Base-by-base conservation (phyloP, 1,284 basidiomycete species). In the Microbotryomycetes sp. region DNA sequence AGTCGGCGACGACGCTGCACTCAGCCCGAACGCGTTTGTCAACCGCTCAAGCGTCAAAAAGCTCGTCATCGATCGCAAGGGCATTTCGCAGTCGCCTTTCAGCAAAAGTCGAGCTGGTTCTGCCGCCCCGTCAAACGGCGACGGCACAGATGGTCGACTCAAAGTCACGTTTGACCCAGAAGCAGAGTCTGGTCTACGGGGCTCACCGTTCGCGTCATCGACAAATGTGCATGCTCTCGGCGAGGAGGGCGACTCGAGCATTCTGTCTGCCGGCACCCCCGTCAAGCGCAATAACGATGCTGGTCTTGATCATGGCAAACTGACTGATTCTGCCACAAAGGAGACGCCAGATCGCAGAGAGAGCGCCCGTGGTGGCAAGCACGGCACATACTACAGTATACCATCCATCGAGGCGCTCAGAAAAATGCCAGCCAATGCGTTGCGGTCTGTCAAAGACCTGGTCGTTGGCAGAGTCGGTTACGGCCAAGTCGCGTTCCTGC, bases 21-120 rank as follows among this genome's bases (percentile, higher is more conserved):
- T 79, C 9, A 76, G 75, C 18, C 78, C 80, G 21, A 79, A 81
- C 66, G 87, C 78, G 76, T 91, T 73, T 78, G 85, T 71, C 80
- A 87, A 69, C 24, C 82, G 87, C 45, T 84, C 87, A 60, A 96
- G 89, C 73, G 90, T 97, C 64, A 98, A 97, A 81, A 94, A 96
- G 75, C 83, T 98, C 57, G 86, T 93, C 45, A 77, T 97, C 59
- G 88, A 92, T 72, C 88, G 86, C 74, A 76, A 74, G 59, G 54
- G 69, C 24, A 65, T 69, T 21, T 68, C 55, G 21, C 53, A 55
- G 7, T 62, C 60, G 45, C 63, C 60, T 16, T 45, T 28, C n/a
- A n/a, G 23, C n/a, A 46, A 41, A 35, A n/a, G n/a, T n/a, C n/a
- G n/a, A n/a, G n/a, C n/a, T n/a, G 51, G 48, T 5, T 21, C 21